Conservation (phyloP, 2,329 filamentous ascomycete genomes). For the Annulohypoxylon truncatum region DNA sequence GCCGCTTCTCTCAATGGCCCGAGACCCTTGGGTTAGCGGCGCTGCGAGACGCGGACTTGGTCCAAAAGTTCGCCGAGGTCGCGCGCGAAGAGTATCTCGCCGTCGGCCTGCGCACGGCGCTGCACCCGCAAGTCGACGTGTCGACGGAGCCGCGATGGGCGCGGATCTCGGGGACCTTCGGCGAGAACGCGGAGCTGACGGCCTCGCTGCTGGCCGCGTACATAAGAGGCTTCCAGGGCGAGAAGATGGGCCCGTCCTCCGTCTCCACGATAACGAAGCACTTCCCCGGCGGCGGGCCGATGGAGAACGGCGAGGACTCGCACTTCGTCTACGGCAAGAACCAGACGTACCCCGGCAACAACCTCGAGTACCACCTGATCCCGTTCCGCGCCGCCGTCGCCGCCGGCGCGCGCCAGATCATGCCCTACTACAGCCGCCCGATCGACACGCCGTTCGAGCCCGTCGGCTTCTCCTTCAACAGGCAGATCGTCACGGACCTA, state of each 20-base stretch:
- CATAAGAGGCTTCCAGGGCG: slow-evolving; percentile 61
- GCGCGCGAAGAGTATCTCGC: slow-evolving; percentile 60
- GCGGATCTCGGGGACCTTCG: slow-evolving; percentile 58
- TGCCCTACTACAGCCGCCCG: slow-evolving; percentile 63
- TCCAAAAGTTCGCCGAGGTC: slow-evolving; percentile 60
- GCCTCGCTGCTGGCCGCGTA: slow-evolving; percentile 56
- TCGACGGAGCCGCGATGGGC: slow-evolving; percentile 65
- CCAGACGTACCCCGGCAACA: slow-evolving; percentile 61
- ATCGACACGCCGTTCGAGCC: slow-evolving; percentile 59
- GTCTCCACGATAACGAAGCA: slow-evolving; percentile 64
- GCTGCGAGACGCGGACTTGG: slow-evolving; percentile 56
- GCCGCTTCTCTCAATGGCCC: slow-evolving; percentile 63
- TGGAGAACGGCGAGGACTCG: slow-evolving; percentile 62
- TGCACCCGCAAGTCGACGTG: slow-evolving; percentile 64
- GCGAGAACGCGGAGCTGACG: slow-evolving; percentile 60
- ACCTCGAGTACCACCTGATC: slow-evolving; percentile 62
- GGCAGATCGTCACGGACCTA: slow-evolving; percentile 61
- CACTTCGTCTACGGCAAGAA: slow-evolving; percentile 66
- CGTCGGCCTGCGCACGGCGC: slow-evolving; percentile 57
- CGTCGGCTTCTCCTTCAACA: slow-evolving; percentile 64
- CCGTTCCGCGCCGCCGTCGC: slow-evolving; percentile 63
- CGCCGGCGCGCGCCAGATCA: slow-evolving; percentile 62
- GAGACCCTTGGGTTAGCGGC: slow-evolving; percentile 63
- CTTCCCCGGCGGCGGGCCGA: slow-evolving; percentile 63
- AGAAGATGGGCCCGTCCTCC: slow-evolving; percentile 56